Conservation (phyloP, 2,329 filamentous ascomycete species). For the Cercospora sp. region DNA sequence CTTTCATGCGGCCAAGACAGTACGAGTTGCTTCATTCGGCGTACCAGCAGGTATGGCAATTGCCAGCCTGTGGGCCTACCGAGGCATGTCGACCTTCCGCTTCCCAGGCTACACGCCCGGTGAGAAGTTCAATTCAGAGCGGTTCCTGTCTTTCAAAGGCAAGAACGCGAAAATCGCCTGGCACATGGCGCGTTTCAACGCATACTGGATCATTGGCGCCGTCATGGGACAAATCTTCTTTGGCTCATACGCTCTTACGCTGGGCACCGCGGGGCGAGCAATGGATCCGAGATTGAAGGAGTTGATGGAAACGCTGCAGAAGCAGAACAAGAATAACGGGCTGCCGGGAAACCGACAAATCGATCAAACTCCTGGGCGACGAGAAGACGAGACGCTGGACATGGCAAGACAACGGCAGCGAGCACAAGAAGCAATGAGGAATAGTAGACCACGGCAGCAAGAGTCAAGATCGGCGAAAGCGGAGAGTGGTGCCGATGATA, state of each 20-base stretch:
- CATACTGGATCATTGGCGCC: conserved; percentile 37
- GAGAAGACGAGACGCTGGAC: conserved; percentile 33
- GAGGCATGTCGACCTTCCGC: conserved; percentile 38
- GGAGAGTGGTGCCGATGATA: conserved; percentile 39
- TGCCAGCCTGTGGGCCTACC: conserved; percentile 41
- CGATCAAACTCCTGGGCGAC: conserved; percentile 28
- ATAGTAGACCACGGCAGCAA: conserved; percentile 11
- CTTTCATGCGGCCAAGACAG: conserved; percentile 42
- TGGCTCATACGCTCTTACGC: conserved; percentile 37
- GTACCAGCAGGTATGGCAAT: conserved; percentile 38
- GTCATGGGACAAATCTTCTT: conserved; percentile 39
- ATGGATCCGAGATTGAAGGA: conserved; percentile 46
- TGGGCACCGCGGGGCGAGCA: conserved; percentile 39
- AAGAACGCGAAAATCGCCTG: conserved; percentile 38
- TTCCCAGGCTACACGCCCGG: conserved; percentile 48
- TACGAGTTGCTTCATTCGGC: conserved; percentile 44
- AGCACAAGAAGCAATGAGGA: conserved; percentile 31
- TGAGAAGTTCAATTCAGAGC: conserved; percentile 44
- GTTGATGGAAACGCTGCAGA: conserved; percentile 40
- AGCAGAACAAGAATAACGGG: conserved; percentile 28
- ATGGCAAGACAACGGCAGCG: conserved; percentile 35
- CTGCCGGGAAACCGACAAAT: conserved; percentile 22
- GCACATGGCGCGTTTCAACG: conserved; percentile 36
- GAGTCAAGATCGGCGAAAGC: neutral
- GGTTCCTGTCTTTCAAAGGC: conserved; percentile 39